A percentile compares a stretch with the other conserved stretches of the same genome.
phyloP scores from a whole-genome alignment of 2,329 filamentous ascomycete genomes.

The Colletotrichum sp. region DNA sequence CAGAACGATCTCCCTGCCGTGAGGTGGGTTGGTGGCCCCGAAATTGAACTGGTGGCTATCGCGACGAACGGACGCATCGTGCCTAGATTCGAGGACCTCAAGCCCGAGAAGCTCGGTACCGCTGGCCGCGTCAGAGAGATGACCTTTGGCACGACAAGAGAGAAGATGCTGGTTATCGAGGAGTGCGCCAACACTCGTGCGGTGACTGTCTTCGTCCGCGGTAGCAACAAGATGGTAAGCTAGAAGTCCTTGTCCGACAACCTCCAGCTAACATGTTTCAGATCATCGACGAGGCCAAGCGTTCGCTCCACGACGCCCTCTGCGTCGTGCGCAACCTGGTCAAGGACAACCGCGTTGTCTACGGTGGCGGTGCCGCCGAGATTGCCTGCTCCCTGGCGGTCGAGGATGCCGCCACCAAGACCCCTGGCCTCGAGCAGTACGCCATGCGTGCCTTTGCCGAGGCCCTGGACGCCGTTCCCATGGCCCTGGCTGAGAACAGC shows the following conservation, averaged over 20 bases:
- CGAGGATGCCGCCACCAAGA: constrained; percentile 93
- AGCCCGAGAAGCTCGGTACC: constrained; percentile 84
- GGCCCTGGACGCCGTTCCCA: constrained; percentile 89
- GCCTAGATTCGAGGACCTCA: constrained; percentile 94
- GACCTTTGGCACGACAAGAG: constrained; percentile 94
- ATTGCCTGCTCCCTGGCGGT: constrained; percentile 97
- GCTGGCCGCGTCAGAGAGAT: constrained; percentile 93
- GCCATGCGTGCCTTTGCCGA: constrained; percentile 98
- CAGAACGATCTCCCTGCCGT: constrained; percentile 97
- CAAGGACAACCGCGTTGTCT: constrained; percentile 94
- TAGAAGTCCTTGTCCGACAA: background rate
- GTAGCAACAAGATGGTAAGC: constrained; percentile 98
- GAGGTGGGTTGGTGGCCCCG: constrained; percentile 95
- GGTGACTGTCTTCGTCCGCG: constrained; percentile 94
- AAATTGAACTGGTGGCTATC: constrained; percentile 98
- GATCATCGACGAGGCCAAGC: constrained; percentile 99
- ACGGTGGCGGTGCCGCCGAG: constrained; percentile 94
- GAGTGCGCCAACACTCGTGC: constrained; percentile 98
- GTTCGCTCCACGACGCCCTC: constrained; percentile 94
- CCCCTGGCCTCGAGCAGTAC: constrained; percentile 96
- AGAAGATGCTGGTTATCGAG: constrained; percentile 99
- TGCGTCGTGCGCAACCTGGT: constrained; percentile 98
- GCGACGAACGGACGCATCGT: constrained; percentile 98
- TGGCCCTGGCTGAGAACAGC: constrained; percentile 97
- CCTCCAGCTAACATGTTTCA: constrained; percentile 39